Conservation (phyloP, 192 early-diverging fungal genomes). For the Podila clonocystis region DNA sequence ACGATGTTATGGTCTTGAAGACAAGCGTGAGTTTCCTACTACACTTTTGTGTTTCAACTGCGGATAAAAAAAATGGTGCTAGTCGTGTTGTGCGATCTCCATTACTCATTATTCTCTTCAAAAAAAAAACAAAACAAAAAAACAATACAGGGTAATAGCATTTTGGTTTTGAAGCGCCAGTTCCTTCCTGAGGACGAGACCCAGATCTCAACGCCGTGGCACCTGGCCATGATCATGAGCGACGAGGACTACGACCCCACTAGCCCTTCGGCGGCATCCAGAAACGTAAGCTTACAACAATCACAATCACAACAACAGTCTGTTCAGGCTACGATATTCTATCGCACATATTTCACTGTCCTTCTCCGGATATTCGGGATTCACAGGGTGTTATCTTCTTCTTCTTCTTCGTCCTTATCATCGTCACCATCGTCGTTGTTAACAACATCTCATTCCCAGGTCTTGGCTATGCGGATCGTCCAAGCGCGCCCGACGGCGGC, state of each 20-base stretch:
- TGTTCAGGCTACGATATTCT: not conserved
- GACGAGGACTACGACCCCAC: not conserved
- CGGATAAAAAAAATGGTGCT: not conserved
- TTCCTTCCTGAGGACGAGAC: not conserved
- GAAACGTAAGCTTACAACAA: not conserved
- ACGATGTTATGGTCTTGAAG: conserved; percentile 26
- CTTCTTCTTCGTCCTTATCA: not conserved
- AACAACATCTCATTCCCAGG: not conserved
- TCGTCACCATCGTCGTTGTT: not conserved
- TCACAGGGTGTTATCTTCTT: not conserved
- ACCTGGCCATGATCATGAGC: conserved; percentile 33
- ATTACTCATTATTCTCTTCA: not conserved
- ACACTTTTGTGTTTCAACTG: not conserved
- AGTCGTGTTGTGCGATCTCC: no score
- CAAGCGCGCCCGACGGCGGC: not conserved
- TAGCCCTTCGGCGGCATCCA: not conserved
- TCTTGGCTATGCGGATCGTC: not conserved
- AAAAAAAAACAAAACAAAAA: not conserved
- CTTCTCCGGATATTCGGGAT: no score
- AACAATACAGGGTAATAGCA: conserved; percentile 15
- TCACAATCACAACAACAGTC: not conserved
- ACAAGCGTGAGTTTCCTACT: conserved; percentile 20
- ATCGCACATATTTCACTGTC: no score
- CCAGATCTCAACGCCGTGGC: not conserved
- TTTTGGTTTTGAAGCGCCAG: conserved; percentile 20